Base-by-base conservation (phyloP, 495 filamentous ascomycete genomes). In the Penicillium fimorum region DNA sequence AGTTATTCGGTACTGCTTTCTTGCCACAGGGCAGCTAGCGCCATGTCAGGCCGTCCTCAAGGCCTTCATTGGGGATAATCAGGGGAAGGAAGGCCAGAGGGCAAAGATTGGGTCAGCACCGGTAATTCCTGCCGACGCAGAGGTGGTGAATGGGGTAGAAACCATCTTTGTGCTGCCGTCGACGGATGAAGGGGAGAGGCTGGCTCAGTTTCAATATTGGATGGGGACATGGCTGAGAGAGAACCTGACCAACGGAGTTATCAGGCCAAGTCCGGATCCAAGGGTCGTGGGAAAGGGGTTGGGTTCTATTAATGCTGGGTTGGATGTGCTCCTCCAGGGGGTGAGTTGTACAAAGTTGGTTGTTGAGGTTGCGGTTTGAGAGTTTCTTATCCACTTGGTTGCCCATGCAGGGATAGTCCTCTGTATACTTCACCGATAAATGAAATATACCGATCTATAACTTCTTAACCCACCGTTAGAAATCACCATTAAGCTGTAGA, bases 321-420 rank as follows among this genome's bases (percentile, higher is more conserved):
- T 81, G 55, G 76, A 81, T 51, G 48, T 47, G 20, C 41, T 80
- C 45, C 64, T 52, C 24, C 58, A 24, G 24, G 77, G 79, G 8
- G 79, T 82, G 10, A 82, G 78, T 53, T 77, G 79, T 56, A 62
- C 53, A 41, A 81, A 79, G 67, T 65, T 81, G 61, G 69, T 80
- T 53, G 60, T 79, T 60, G 74, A 76, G 58, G 40, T 78, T 67
- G 61, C 56, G 24, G 66, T 65, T 50, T 72, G 57, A 70, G 49
- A 50, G 25, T 44, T 17, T 27, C 15, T 17, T 27, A 27, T 27
- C 25, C 5, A 27, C 25, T 27, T 27, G 25, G 25, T 4, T 27
- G 25, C 3, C 6, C 25, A 27, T 27, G 25, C 25, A 27, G 25
- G 25, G 6, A 27, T 27, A 7, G 25, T 27, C 6, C 25, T 25